These are phyloP conservation scores for Scedosporium aurantiacum DNA, from an alignment of 2,329 filamentous ascomycete species.

Conservation along the genomic window DNA sequence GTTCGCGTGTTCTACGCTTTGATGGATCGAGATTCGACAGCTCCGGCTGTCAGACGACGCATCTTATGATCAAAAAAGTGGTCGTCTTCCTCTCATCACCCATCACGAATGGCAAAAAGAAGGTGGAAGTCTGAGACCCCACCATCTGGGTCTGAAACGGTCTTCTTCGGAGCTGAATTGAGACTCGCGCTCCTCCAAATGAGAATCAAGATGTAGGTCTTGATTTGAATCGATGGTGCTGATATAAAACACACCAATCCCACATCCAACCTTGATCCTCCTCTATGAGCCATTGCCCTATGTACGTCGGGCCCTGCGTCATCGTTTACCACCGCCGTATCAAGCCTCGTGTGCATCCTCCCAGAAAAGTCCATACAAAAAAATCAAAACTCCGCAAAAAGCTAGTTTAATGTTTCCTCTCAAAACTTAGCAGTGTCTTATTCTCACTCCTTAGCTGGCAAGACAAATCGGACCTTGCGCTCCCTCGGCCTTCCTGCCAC, in stretches of 20 bases:
- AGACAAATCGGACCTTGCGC: conserved; percentile 3
- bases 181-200: neutral
- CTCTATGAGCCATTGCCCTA: neutral
- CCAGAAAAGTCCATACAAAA: neutral
- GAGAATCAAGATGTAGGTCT: neutral
- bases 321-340: neutral
- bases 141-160: no score
- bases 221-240: neutral
- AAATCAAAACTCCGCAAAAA: neutral
- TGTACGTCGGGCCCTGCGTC: neutral
- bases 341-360: neutral
- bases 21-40: no score
- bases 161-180: neutral
- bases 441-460: neutral
- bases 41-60: no score
- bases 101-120: no score
- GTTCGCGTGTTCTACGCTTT: no score
- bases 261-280: neutral
- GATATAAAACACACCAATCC: neutral
- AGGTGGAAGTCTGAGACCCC: no score
- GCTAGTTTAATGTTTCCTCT: neutral
- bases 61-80: no score
- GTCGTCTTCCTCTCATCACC: no score
- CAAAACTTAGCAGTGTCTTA: neutral
- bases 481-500: neutral